Base-by-base conservation (phyloP, 371 early-diverging fungal genomes). In the Mortierella sp. region DNA sequence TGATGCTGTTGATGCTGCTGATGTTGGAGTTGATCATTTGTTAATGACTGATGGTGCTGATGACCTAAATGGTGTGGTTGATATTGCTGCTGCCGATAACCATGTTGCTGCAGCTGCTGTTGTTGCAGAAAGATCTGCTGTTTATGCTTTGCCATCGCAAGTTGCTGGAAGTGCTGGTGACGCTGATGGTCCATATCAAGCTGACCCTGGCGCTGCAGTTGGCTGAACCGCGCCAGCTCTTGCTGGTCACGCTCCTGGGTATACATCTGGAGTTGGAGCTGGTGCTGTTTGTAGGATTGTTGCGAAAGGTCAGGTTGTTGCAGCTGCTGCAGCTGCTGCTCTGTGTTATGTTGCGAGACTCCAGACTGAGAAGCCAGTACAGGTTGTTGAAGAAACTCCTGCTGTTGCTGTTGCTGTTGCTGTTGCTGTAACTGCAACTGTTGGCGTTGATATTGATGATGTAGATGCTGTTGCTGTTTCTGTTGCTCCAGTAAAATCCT, bases 181-280 rank as follows among this genome's bases (percentile, higher is more conserved):
- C 58, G 66, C 26, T 72, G 73, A 17, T 49, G 48, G 6, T 59
- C 64, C 30, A 59, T 2, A 24, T 73, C 64, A 6, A 73, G 47
- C 23, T 63, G 59, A 1, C 68, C 61, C 32, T 68, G 75, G n/a
- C 75, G 63, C 28, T 54, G 67, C 12, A 66, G 57, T 12, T 52
- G 53, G 19, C 43, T 48, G 28, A 62, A 50, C 21, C 34, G 52
- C 2, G 59, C 60, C 37, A 73, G 50, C 50, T 73, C 68, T 24
- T 62, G 73, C 39, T 72, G 73, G 26, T 39, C 56, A 11, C 43
- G 75, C 60, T 73, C 75, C 30, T 73, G 75, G 49, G 57, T 63
- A 58, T 62, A 67, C 64, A 73, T 63, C 50, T 73, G 67, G 26
- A 72, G 52, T 28, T 73, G 58, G 41, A 65, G 68, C 59, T 66